A percentile compares a stretch with the other conserved stretches of the same genome.
These are phyloP conservation scores for Coemansia asiatica DNA, from an alignment of 192 early-diverging fungal genomes.

Conservation along the genomic window DNA sequence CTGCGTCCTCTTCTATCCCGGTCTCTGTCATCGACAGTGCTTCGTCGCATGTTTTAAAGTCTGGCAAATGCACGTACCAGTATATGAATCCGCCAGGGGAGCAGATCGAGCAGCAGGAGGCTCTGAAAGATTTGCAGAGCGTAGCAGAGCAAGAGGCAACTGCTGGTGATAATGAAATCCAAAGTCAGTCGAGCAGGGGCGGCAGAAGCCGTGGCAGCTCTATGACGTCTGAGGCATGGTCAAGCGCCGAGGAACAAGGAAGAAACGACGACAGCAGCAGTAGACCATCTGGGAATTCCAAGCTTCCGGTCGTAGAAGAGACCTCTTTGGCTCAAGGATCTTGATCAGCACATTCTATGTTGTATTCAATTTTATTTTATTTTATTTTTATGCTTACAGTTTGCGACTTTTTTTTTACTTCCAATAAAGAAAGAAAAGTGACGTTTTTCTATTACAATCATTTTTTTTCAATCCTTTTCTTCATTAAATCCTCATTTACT, in stretches of 20 bases:
- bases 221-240: conserved; percentile 16
- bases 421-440: no score
- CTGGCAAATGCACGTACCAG: conserved; percentile 39
- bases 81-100: neutral
- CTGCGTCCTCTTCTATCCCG: conserved; percentile 12
- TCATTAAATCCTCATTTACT: no score
- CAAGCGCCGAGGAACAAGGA: conserved; percentile 4
- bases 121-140: no score
- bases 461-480: no score
- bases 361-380: neutral
- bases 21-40: conserved; percentile 18
- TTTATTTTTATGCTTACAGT: neutral
- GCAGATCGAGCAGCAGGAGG: conserved; percentile 7
- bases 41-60: conserved; percentile 18
- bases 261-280: neutral
- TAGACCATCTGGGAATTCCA: no score
- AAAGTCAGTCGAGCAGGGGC: neutral
- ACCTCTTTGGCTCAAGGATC: no score
- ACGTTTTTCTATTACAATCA: no score
- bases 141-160: no score
- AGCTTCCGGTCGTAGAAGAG: no score
- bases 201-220: neutral
- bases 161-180: no score
- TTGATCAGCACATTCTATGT: no score
- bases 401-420: neutral